Conservation (phyloP, 208 protist species). For the Perkinsela sp. region DNA sequence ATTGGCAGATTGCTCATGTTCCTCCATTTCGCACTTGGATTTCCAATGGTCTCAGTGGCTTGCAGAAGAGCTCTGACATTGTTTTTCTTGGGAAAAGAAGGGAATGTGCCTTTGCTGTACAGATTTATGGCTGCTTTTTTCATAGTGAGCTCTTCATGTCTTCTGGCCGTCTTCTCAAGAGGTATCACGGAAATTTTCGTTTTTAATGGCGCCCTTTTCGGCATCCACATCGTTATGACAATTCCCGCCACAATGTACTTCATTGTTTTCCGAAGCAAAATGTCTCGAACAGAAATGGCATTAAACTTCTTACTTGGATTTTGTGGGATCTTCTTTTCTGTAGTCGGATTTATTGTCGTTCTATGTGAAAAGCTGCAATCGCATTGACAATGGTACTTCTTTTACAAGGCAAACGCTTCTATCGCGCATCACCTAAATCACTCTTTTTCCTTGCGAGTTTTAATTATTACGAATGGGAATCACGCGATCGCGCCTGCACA, state of each 20-base stretch:
- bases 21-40: slow-evolving; percentile 42
- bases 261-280: neutral
- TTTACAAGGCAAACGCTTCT: no score
- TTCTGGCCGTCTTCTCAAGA: slow-evolving; percentile 1
- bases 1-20: slow-evolving; percentile 33
- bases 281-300: neutral
- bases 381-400: no score
- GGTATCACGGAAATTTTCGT: slow-evolving; percentile 3
- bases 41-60: slow-evolving; percentile 28
- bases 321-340: neutral
- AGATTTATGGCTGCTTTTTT: slow-evolving; percentile 1
- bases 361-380: neutral
- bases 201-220: slow-evolving; percentile 5
- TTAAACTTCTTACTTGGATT: neutral
- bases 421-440: no score
- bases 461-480: slow-evolving; percentile 65
- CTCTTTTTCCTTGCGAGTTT: no score
- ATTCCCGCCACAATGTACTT: slow-evolving; percentile 1
- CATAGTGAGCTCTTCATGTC: slow-evolving; percentile 2
- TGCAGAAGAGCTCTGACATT: slow-evolving; percentile 1
- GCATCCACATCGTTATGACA: slow-evolving; percentile 5
- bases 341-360: neutral
- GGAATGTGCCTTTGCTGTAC: neutral
- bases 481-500: slow-evolving; percentile 83
- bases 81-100: slow-evolving; percentile 1